Conservation (phyloP, 225 moss, liverwort and hornwort genomes). For the Bryoerythrophyllum caledonicum region DNA sequence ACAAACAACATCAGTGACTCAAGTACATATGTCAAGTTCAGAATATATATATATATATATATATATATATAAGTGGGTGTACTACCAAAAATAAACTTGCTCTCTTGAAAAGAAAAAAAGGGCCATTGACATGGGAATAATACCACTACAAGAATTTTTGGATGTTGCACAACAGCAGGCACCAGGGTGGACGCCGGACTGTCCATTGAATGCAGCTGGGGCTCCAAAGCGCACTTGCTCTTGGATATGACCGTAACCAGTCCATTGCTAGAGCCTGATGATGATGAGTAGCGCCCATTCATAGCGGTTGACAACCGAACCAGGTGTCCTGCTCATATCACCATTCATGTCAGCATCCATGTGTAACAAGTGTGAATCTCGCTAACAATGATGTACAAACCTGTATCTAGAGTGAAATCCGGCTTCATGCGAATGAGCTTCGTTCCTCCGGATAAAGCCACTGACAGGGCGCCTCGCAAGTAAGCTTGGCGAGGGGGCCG, state of each 20-base stretch:
- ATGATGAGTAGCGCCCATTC: slow-evolving; percentile 25
- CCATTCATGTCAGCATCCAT: background rate
- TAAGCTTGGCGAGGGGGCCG: slow-evolving; percentile 53
- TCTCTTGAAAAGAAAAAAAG: too few species aligned
- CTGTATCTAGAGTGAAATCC: slow-evolving; percentile 41
- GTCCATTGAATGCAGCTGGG: slow-evolving; percentile 27
- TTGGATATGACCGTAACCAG: slow-evolving; percentile 20
- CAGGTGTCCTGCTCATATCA: slow-evolving; percentile 30
- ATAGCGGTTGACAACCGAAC: slow-evolving; percentile 30
- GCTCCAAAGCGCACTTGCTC: slow-evolving; percentile 25
- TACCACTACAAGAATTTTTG: slow-evolving; percentile 56
- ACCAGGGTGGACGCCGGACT: slow-evolving; percentile 27
- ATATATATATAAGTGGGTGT: too few species aligned
- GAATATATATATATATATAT: too few species aligned
- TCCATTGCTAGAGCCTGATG: slow-evolving; percentile 18
- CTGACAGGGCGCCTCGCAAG: slow-evolving; percentile 48
- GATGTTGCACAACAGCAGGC: slow-evolving; percentile 28
- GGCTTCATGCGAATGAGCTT: slow-evolving; percentile 48
- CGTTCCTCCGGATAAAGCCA: slow-evolving; percentile 45
- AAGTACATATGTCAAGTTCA: too few species aligned
- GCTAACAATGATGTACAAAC: slow-evolving; percentile 5
- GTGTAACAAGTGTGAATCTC: background rate
- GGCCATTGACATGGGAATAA: background rate
- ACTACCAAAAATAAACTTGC: too few species aligned
- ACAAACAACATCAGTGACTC: background rate